Conservation (phyloP, 805 yeast genomes). For the Danielozyma ontarioensis region DNA sequence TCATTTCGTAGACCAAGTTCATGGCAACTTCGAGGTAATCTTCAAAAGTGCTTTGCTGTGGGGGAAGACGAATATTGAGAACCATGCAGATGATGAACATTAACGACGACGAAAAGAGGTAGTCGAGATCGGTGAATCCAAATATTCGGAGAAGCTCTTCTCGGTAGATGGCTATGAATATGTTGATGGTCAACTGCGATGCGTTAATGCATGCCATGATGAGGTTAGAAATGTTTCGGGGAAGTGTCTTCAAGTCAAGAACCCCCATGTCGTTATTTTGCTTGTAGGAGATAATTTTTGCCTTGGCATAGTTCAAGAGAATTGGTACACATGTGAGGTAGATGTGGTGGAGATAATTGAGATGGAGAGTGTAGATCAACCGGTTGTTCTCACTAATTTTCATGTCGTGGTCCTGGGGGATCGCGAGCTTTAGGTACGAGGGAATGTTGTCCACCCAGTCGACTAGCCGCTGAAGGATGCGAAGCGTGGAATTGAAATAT, state of each 20-base stretch:
- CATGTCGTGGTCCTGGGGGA: conserved; percentile 6
- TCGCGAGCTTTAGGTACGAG: conserved; percentile 9
- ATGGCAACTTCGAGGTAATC: conserved; percentile 13
- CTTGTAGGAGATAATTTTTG: conserved; percentile 8
- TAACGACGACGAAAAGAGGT: conserved; percentile 15
- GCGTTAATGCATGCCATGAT: conserved; percentile 13
- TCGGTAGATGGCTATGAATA: conserved; percentile 16
- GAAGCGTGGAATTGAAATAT: conserved; percentile 11
- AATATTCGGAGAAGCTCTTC: conserved; percentile 13
- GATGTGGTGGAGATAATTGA: conserved; percentile 24
- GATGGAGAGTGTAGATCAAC: conserved; percentile 19
- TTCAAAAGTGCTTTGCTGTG: conserved; percentile 7
- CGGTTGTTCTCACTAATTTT: conserved; percentile 8
- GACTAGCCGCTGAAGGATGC: conserved; percentile 10
- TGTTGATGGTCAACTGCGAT: conserved; percentile 18
- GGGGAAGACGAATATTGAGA: conserved; percentile 6
- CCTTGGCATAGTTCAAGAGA: conserved; percentile 15
- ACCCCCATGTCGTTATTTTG: neutral
- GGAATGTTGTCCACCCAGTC: conserved; percentile 21
- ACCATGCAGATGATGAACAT: conserved; percentile 17
- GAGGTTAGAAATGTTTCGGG: conserved; percentile 16
- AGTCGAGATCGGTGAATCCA: conserved; percentile 25
- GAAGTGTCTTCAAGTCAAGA: conserved; percentile 7
- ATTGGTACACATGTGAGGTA: conserved; percentile 22
- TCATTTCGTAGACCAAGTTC: conserved; percentile 16